Evolutionary conservation across 768 basidiomycete species (phyloP), one percentile per base, ranked within the genome.

Genomic region (Obba rivulosa): DNA sequence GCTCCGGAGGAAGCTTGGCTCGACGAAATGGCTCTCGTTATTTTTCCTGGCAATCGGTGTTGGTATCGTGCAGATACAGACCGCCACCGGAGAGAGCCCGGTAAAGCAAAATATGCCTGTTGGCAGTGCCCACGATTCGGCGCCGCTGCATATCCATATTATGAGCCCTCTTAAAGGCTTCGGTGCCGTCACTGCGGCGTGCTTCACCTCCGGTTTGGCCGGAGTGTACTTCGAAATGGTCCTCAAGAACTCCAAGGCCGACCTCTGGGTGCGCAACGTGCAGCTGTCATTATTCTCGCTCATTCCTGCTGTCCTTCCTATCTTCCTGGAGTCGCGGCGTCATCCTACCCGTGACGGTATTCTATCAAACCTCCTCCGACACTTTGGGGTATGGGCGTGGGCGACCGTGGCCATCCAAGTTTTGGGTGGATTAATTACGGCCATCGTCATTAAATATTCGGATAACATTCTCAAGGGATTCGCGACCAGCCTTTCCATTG

Each of bases 381-480:
- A 97, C 67, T 99, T 98, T 65, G 91, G 89, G 17, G 70, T 71
- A 2, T 99, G 93, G 93, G 96, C 96, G 0, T 93, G 93, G 86
- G 89, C 90, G 17, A 95, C 93, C 1, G 93, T 99, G 22, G 63
- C 70, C 20, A 83, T 83, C 22, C 93, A 98, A 67, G 94, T 96
- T 34, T 77, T 94, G 50, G 96, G 96, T 23, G 95, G 96, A 1
- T 74, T 98, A 39, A 67, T 97, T 52, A 98, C 95, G 3, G 95
- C 96, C 1, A 66, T 98, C 24, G 96, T 98, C 50, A 98, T 98
- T 77, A 92, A 94, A 65, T 95, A 97, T 62, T 88, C 89, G 48
- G 92, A 93, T 67, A 97, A 96, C 64, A 91, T 90, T 57, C 73
- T 91, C 60, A 95, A 96, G 64, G 95, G 95, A n/a, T 99, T 99